Percentiles rank a stretch among this genome's conserved stretches.
phyloP scores from a whole-genome alignment of 768 basidiomycete genomes.

The Pleurotus tuoliensis region DNA sequence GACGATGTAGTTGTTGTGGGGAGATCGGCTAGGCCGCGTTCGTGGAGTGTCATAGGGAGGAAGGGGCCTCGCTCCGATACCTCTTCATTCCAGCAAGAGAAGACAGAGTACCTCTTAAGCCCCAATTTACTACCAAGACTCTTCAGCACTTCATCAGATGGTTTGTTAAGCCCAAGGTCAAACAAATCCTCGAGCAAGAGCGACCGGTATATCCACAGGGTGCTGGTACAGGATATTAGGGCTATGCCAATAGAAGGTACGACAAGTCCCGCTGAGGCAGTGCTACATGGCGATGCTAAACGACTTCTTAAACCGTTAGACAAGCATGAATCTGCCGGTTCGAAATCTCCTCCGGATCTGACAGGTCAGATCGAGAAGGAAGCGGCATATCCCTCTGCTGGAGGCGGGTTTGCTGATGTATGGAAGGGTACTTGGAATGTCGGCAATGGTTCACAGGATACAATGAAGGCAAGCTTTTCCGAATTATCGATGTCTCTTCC shows the following conservation, averaged over 20 bases:
- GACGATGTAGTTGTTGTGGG: slow-evolving; percentile 8
- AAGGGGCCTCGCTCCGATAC: slow-evolving; percentile 34
- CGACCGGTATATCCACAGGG: too few relatives aligned
- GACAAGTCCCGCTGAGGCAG: too few relatives aligned
- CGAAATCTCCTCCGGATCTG: slow-evolving; percentile 20
- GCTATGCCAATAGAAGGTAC: too few relatives aligned
- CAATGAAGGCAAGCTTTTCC: slow-evolving; percentile 11
- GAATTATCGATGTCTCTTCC: slow-evolving; percentile 6
- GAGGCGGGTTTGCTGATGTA: slow-evolving; percentile 42
- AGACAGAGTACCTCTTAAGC: slow-evolving; percentile 25
- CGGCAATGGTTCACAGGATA: slow-evolving; percentile 13
- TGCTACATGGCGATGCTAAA: too few relatives aligned
- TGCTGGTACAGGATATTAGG: too few relatives aligned
- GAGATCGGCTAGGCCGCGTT: slow-evolving; percentile 21
- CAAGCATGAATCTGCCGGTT: too few relatives aligned
- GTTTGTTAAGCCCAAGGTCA: slow-evolving; percentile 11
- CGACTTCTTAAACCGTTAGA: too few relatives aligned
- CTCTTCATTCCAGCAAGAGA: slow-evolving; percentile 28
- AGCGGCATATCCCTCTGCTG: slow-evolving; percentile 30
- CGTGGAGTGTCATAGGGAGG: slow-evolving; percentile 37
- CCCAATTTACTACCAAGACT: slow-evolving; percentile 33
- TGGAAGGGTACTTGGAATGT: slow-evolving; percentile 35
- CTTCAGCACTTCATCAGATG: slow-evolving; percentile 18
- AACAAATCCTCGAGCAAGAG: neutral
- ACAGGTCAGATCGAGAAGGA: slow-evolving; percentile 27